Evolutionary conservation across 768 basidiomycete genomes (phyloP), one percentile per base, ranked within the genome.

Genomic region (Pleurotus djamor): DNA sequence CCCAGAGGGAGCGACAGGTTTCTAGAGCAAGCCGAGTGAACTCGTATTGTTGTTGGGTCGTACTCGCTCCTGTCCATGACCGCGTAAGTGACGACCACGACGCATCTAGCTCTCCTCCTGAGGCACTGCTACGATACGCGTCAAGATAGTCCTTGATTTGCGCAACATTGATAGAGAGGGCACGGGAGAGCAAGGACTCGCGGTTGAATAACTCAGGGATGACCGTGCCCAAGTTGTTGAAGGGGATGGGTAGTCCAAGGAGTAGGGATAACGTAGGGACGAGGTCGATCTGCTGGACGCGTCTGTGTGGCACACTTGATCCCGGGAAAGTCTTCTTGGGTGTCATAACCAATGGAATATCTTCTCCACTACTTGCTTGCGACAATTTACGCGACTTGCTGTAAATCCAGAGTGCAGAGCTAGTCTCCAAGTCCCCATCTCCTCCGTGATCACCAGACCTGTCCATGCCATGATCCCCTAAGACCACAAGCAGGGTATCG

Each of bases 401-500:
- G 74, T 97, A 99, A 47, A 98, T 76, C 96, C 96, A 98, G 38
- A 96, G 72, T 0, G 83, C 94, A 1, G 94, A 79, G 9, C 91
- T 88, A 0, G 94, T 93, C 68, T 99, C 96, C 33, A 89, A 81
- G 4, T 78, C 76, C 0, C 89, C 88, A 66, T 98, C 97, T 1
- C 97, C 96, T 0, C 97, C 97, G 64, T 98, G 96, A 65, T 99
- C 96, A 1, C 97, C 97, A 17, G 89, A 82, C 43, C 83, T 78
- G 66, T 98, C 95, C 97, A 99, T 98, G 0, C 97, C 97, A 66
- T 98, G 97, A 69, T 99, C 96, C 1, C 97, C 97, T 1, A 98
- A 77, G 1, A 99, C 82, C 57, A 99, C 85, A 4, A 99, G 80
- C 0, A 99, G 76, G 0, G 97, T 98, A 52, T 96, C 90, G n/a